phyloP scores from a whole-genome alignment of 495 filamentous ascomycete genomes.

The Aspergillus affinis region DNA sequence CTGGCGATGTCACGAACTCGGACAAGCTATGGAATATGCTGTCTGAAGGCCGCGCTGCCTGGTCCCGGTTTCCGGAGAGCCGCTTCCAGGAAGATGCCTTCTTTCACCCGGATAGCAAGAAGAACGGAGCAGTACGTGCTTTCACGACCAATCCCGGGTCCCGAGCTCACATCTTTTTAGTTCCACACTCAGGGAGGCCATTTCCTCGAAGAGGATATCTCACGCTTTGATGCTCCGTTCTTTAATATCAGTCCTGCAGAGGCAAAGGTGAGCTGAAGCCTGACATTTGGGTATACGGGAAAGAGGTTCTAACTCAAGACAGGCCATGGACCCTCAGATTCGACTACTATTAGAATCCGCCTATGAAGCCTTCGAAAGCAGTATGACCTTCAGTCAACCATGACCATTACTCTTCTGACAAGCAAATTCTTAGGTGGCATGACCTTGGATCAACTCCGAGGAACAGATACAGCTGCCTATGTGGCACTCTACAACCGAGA shows the following conservation, averaged over 20 bases:
- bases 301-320: too few species aligned
- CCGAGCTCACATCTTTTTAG: background rate
- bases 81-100: background rate
- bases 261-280: constrained; percentile 32
- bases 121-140: constrained; percentile 3
- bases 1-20: background rate
- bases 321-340: constrained; percentile 47
- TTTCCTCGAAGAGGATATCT: constrained; percentile 52
- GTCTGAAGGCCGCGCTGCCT: background rate
- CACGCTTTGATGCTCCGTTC: constrained; percentile 56
- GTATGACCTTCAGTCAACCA: constrained; percentile 7
- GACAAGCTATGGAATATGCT: constrained; percentile 2
- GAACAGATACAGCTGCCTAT: constrained; percentile 47
- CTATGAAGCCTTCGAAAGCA: constrained; percentile 58
- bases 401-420: background rate
- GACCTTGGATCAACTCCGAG: constrained; percentile 29
- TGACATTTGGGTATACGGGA: background rate
- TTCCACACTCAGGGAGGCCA: constrained; percentile 34
- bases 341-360: constrained; percentile 55
- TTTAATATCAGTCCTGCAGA: constrained; percentile 57
- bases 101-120: background rate
- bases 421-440: constrained; percentile 23
- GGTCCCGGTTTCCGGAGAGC: background rate
- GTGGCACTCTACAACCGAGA: constrained; percentile 35
- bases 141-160: background rate